Evolutionary conservation across 2,329 filamentous ascomycete species (phyloP), one percentile per base, ranked within the genome.

Genomic region (Pyrenophora seminiperda): DNA sequence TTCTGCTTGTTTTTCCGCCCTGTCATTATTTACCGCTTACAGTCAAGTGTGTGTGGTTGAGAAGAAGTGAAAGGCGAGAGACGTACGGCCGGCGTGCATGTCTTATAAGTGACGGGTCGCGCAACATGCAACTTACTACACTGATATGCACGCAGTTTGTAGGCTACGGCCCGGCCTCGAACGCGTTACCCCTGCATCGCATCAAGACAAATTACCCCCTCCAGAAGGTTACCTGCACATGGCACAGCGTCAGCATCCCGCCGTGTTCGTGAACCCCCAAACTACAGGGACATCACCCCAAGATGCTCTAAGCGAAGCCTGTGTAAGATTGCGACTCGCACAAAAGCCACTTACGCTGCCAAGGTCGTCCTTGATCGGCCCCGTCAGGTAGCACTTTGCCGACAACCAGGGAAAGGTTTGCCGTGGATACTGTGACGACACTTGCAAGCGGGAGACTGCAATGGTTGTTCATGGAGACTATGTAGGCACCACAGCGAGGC

Each of bases 401-500:
- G 19, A 42, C 13, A 22, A 53, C 32, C 33, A 14, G 30, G 44
- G 38, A 38, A 38, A 30, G 13, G 37, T 41, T 41, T 55, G 48
- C 52, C 41, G 22, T 39, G 50, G 31, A 27, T 24, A 41, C 19
- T 20, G 54, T 30, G 22, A 42, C 15, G 33, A 17, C 33, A 34
- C n/a, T 22, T 42, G 52, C 48, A 45, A 11, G 37, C 42, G 42
- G 50, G 34, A 24, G 33, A 29, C 38, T 49, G 49, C 50, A 46
- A 49, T 9, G 17, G 27, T 30, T 39, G 36, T 20, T 22, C 19
- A 37, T 36, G 24, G n/a, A 45, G 22, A 40, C 27, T 24, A 47
- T 10, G 19, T 13, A 24, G 4, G 20, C 20, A 33, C 17, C 27
- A 45, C 27, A 24, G 39, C 15, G 24, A 34, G 22, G 15, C 22